These are phyloP conservation scores for Penicillium aurantiogriseum DNA, from an alignment of 2,329 filamentous ascomycete genomes.

Conservation along the genomic window DNA sequence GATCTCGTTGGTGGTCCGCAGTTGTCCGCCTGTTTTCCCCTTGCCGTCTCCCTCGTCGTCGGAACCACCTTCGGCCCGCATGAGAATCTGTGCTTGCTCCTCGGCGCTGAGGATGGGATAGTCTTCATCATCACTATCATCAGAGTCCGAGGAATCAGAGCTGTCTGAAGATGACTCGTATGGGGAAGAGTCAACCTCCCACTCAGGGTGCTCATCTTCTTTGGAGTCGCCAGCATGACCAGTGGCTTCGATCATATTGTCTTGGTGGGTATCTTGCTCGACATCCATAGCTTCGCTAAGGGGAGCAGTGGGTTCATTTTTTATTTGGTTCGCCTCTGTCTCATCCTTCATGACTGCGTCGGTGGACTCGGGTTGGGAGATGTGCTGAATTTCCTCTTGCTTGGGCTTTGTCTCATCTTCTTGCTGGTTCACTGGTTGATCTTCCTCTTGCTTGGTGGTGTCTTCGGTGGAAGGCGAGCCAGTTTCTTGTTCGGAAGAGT, in stretches of 20 bases:
- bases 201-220: conserved; percentile 66
- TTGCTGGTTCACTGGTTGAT: neutral
- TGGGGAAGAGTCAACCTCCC: conserved; percentile 77
- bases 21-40: conserved; percentile 45
- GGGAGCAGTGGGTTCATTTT: neutral
- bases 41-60: conserved; percentile 70
- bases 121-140: conserved; percentile 54
- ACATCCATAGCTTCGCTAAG: conserved; percentile 30
- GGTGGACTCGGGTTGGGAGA: neutral
- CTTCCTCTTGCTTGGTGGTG: conserved; percentile 3
- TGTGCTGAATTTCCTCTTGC: neutral
- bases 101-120: conserved; percentile 76
- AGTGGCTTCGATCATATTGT: conserved; percentile 7
- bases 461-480: neutral
- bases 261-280: conserved; percentile 16
- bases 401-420: neutral
- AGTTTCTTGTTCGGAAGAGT: conserved; percentile 11
- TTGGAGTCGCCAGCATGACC: conserved; percentile 31
- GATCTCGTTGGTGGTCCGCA: conserved; percentile 80
- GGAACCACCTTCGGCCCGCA: conserved; percentile 76
- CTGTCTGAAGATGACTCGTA: conserved; percentile 64
- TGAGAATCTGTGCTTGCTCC: conserved; percentile 79
- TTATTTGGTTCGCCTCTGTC: neutral
- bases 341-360: neutral
- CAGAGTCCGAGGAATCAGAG: conserved; percentile 62